Conservation (phyloP, 2,329 filamentous ascomycete species). For the Dactylellina leptospora region DNA sequence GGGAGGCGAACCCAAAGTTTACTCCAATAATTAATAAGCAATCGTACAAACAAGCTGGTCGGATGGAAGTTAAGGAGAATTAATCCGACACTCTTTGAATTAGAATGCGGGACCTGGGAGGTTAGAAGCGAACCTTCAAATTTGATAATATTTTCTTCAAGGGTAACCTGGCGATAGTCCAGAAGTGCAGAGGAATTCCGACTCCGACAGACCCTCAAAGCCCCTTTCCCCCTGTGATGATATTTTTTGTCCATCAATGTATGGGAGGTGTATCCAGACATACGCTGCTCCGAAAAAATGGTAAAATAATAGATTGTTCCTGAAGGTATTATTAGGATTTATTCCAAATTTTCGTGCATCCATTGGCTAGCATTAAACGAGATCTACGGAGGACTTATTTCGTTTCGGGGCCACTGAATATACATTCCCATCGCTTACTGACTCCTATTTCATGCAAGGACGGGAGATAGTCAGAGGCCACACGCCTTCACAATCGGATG, state of each 20-base stretch:
- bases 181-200: constrained; percentile 18
- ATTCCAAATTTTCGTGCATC: constrained; percentile 17
- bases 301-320: constrained; percentile 19
- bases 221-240: background rate
- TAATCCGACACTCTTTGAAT: constrained; percentile 22
- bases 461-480: constrained; percentile 14
- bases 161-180: constrained; percentile 20
- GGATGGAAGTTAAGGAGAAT: constrained; percentile 12
- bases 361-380: constrained; percentile 18
- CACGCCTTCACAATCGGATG: constrained; percentile 14
- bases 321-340: constrained; percentile 7
- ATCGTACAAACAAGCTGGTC: background rate
- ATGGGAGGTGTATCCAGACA: background rate
- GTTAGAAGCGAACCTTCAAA: constrained; percentile 15
- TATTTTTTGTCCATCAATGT: background rate
- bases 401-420: background rate
- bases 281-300: constrained; percentile 3
- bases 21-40: constrained; percentile 17
- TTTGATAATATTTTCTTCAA: background rate
- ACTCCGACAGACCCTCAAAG: background rate
- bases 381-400: background rate
- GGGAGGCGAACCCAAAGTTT: constrained; percentile 30
- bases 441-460: constrained; percentile 32
- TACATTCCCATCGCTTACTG: constrained; percentile 4
- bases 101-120: too few species aligned